Percentiles rank a stretch among this genome's conserved stretches.
Conservation (phyloP, 805 yeast genomes). For the Schizosaccharomyces pombe region DNA sequence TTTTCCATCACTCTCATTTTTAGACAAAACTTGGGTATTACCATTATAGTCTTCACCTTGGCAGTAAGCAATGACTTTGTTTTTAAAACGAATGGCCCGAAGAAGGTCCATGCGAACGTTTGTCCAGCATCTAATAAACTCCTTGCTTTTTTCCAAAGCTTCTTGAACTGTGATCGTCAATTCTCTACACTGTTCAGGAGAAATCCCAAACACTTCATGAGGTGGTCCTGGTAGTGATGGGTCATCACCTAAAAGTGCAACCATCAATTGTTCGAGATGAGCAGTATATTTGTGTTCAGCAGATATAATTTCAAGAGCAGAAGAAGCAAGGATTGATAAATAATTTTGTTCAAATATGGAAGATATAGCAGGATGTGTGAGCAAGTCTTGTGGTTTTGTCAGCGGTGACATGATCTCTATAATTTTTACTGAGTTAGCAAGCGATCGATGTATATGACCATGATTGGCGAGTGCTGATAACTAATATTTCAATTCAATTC, state of each 20-base stretch:
- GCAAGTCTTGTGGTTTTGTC: background rate
- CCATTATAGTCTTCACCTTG: background rate
- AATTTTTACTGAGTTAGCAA: background rate
- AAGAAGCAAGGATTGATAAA: slow-evolving; percentile 39
- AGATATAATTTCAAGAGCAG: slow-evolving; percentile 56
- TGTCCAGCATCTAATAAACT: background rate
- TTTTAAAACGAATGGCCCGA: background rate
- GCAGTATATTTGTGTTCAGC: slow-evolving; percentile 61
- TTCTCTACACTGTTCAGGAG: background rate
- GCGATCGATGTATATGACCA: background rate
- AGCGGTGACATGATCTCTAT: background rate
- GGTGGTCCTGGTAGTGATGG: slow-evolving; percentile 19
- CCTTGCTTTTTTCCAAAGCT: background rate
- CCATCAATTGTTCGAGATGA: slow-evolving; percentile 45
- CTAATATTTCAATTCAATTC: no score
- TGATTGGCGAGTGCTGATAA: no score
- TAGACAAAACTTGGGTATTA: background rate
- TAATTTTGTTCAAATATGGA: slow-evolving; percentile 17
- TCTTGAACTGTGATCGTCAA: background rate
- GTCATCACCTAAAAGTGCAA: slow-evolving; percentile 70
- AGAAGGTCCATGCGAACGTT: background rate
- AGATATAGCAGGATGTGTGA: background rate
- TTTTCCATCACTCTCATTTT: background rate
- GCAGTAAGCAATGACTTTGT: slow-evolving; percentile 4
- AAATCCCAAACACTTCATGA: background rate